A percentile compares a stretch with the other conserved stretches of the same genome.
Evolutionary conservation across 768 basidiomycete species (phyloP).

Genomic region (Lentinula boryana): DNA sequence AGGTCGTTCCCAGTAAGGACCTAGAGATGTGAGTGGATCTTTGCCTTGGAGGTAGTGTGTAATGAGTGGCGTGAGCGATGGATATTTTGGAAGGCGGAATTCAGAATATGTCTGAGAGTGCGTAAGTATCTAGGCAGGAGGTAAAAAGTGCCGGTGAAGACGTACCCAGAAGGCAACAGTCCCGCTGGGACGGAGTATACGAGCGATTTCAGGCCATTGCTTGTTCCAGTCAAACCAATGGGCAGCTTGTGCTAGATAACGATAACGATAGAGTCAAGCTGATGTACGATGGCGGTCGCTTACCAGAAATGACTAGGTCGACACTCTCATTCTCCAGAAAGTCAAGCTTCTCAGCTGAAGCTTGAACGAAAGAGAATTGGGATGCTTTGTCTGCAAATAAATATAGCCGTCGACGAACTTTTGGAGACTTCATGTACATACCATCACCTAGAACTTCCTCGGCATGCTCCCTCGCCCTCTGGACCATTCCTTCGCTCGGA

Average conservation of each 20-base stretch:
- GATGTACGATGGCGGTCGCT: constrained; percentile 10
- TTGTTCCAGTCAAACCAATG: constrained; percentile 80
- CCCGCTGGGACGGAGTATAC: constrained; percentile 56
- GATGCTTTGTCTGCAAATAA: constrained; percentile 16
- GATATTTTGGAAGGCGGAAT: constrained; percentile 59
- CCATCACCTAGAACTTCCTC: constrained; percentile 12
- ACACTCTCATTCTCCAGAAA: constrained; percentile 45
- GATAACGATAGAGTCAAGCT: not conserved
- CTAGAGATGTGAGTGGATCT: constrained; percentile 48
- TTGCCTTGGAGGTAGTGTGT: constrained; percentile 57
- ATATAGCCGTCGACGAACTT: not conserved
- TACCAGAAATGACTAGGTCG: constrained; percentile 67
- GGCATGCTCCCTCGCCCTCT: constrained; percentile 32
- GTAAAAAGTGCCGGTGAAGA: not conserved
- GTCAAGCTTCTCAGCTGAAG: constrained; percentile 49
- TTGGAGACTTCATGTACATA: not conserved
- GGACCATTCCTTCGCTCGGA: constrained; percentile 68
- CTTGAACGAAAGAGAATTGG: constrained; percentile 28
- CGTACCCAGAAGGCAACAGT: constrained; percentile 72
- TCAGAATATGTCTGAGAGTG: constrained; percentile 55
- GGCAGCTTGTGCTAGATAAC: constrained; percentile 56
- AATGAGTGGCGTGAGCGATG: constrained; percentile 52
- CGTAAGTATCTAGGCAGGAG: not conserved
- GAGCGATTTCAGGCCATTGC: constrained; percentile 62
- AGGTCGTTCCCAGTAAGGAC: constrained; percentile 76